Evolutionary conservation across 2,329 filamentous ascomycete species (phyloP).

Genomic region (Neonectria ditissima): DNA sequence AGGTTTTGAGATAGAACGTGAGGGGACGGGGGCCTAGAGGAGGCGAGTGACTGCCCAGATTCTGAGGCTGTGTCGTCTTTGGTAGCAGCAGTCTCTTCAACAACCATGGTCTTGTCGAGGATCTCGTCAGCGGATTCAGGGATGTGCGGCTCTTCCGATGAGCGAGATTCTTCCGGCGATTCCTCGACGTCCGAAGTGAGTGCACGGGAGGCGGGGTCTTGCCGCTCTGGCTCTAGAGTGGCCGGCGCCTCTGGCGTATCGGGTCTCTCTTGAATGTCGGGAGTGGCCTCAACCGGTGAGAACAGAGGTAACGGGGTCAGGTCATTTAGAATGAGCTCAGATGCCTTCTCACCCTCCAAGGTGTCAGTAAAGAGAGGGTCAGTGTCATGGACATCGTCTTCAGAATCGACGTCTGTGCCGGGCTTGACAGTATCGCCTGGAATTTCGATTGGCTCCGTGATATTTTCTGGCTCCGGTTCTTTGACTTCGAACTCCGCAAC

Average conservation of each 20-base stretch:
- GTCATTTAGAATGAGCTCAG: neutral
- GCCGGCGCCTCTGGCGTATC: neutral
- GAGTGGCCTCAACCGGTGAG: neutral
- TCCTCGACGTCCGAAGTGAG: neutral
- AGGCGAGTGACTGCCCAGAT: neutral
- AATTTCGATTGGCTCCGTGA: conserved; percentile 5
- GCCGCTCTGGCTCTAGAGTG: neutral
- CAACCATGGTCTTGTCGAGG: neutral
- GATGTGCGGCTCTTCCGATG: neutral
- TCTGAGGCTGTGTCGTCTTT: neutral
- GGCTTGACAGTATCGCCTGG: conserved; percentile 3
- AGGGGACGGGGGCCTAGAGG: neutral
- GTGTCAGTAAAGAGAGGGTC: neutral
- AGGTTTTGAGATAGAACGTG: neutral
- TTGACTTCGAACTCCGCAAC: neutral
- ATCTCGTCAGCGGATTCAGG: neutral
- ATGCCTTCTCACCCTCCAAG: neutral
- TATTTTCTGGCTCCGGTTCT: conserved; percentile 1
- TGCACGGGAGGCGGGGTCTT: neutral
- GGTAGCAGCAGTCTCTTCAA: conserved; percentile 3
- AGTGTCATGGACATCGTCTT: neutral
- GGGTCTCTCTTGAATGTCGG: neutral
- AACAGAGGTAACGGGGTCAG: neutral
- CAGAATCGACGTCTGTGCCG: neutral
- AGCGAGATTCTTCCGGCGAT: neutral